A percentile compares a stretch with the other conserved stretches of the same genome.
These are phyloP conservation scores for Xylaria sp. DNA, from an alignment of 2,329 filamentous ascomycete genomes.

Conservation along the genomic window DNA sequence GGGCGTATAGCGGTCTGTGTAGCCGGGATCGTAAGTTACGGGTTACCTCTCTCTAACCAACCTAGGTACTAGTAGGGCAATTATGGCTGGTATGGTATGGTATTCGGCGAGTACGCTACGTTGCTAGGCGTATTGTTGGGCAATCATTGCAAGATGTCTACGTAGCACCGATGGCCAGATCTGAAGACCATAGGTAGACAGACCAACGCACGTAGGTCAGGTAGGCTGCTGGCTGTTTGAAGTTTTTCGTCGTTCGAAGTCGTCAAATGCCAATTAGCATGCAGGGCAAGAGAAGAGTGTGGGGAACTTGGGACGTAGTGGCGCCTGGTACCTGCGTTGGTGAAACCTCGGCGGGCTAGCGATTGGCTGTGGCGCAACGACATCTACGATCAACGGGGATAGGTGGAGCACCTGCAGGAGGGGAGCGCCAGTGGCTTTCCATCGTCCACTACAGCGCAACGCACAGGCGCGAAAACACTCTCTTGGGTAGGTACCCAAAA, in stretches of 20 bases:
- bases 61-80: background rate
- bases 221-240: constrained; percentile 6
- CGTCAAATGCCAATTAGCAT: constrained; percentile 15
- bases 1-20: constrained; percentile 7
- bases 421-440: constrained; percentile 15
- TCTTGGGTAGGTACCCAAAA: background rate
- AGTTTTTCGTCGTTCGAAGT: constrained; percentile 8
- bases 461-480: constrained; percentile 1
- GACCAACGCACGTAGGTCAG: background rate
- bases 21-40: background rate
- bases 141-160: background rate
- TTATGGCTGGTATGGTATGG: background rate
- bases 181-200: background rate
- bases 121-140: constrained; percentile 1
- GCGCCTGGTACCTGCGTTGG: constrained; percentile 37
- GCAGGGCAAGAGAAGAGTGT: constrained; percentile 4
- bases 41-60: background rate
- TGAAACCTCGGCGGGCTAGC: constrained; percentile 25
- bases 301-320: constrained; percentile 12
- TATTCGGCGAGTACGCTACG: background rate
- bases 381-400: constrained; percentile 14
- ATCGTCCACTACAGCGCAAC: constrained; percentile 15
- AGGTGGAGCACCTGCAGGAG: constrained; percentile 6
- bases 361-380: constrained; percentile 26
- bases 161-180: constrained; percentile 3